These are phyloP conservation scores for Fusarium sp. DNA, from an alignment of 2,329 filamentous ascomycete genomes.

Conservation along the genomic window DNA sequence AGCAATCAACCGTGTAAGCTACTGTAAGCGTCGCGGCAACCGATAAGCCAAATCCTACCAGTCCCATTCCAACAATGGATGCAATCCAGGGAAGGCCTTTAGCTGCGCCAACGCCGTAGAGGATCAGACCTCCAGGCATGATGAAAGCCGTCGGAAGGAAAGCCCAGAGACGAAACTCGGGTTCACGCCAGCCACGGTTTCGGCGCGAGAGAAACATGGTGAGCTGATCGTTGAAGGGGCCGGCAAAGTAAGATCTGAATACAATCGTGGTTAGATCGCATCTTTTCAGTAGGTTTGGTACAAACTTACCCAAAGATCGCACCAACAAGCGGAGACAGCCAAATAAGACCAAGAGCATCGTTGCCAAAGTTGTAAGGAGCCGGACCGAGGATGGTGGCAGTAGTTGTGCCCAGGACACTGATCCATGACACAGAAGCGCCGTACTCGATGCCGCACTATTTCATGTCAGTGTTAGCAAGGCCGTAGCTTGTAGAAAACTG, in stretches of 20 bases:
- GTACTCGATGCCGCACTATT: not conserved
- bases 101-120: not conserved
- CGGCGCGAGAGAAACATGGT: not conserved
- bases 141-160: not conserved
- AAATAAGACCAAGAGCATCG: not conserved
- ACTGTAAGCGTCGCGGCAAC: not conserved
- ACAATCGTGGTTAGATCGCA: not conserved
- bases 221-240: not conserved
- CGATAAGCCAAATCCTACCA: not conserved
- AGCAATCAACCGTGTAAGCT: not conserved
- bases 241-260: not conserved
- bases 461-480: not conserved
- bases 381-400: not conserved
- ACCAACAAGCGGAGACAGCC: not conserved
- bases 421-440: not conserved
- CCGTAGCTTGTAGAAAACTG: not conserved
- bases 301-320: not conserved
- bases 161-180: not conserved
- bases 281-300: not conserved
- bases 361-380: not conserved
- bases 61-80: not conserved
- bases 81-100: not conserved
- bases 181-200: not conserved
- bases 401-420: not conserved
- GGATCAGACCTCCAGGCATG: not conserved